A percentile compares a stretch with the other conserved stretches of the same genome.
Evolutionary conservation across 1,284 basidiomycete species (phyloP).

Genomic region (Tremellales sp.): DNA sequence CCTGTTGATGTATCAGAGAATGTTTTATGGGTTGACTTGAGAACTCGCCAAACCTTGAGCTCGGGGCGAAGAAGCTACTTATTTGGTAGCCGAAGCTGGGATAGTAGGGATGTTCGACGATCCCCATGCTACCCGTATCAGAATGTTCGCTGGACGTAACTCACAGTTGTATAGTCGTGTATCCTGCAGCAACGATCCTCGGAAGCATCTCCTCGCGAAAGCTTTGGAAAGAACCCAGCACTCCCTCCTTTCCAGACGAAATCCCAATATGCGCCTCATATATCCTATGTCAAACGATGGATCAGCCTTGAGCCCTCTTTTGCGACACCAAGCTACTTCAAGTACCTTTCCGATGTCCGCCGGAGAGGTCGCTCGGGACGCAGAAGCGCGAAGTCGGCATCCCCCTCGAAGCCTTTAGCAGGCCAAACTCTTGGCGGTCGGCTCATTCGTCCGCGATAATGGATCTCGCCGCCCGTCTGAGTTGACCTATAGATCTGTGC

Average conservation of each 20-base stretch:
- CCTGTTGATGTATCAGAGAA: constrained; percentile 6
- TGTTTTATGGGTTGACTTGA: not conserved
- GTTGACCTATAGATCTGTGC: constrained; percentile 1
- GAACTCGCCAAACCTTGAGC: constrained; percentile 6
- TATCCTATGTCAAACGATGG: constrained; percentile 1
- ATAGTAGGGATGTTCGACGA: constrained; percentile 19
- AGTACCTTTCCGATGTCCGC: constrained; percentile 2
- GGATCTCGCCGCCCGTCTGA: not conserved
- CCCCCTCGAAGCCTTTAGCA: not conserved
- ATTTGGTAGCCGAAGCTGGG: constrained; percentile 21
- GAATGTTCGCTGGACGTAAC: not conserved
- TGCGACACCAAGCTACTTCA: not conserved
- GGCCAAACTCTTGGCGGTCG: not conserved
- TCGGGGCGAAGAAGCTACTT: constrained; percentile 2
- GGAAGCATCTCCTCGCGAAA: constrained; percentile 13
- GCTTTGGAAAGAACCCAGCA: constrained; percentile 4
- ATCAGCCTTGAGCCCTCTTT: not conserved
- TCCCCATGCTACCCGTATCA: constrained; percentile 8
- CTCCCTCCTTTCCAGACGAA: not conserved
- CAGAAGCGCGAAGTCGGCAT: not conserved
- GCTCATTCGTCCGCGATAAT: constrained; percentile 2
- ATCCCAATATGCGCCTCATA: constrained; percentile 6
- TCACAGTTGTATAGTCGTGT: constrained; percentile 15
- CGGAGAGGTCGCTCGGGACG: not conserved
- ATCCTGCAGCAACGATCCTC: constrained; percentile 11